These are phyloP conservation scores for Amaranthus palmeri DNA, from an alignment of 148 eudicot genomes.

Conservation along the genomic window DNA sequence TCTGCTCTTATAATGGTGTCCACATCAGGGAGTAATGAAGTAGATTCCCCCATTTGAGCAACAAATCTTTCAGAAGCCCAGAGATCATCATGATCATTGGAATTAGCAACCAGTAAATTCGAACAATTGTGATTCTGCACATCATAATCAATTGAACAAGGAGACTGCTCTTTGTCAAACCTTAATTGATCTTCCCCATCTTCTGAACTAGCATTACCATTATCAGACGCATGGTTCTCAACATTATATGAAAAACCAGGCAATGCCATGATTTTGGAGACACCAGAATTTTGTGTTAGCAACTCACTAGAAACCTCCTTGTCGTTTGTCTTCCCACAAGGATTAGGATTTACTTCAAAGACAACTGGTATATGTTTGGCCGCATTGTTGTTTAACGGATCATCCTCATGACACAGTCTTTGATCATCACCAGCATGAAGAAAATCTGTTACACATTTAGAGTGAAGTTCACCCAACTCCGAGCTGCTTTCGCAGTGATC, in stretches of 20 bases:
- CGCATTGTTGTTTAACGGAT: not conserved
- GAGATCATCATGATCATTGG: conserved; percentile 11
- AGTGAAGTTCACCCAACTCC: conserved; percentile 11
- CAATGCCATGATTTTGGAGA: conserved; percentile 9
- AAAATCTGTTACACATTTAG: conserved; percentile 20
- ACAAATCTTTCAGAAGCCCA: not conserved
- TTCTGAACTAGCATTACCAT: not conserved
- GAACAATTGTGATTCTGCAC: not conserved
- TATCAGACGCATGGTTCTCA: not conserved
- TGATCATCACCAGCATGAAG: conserved; percentile 2
- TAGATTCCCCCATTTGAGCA: not conserved
- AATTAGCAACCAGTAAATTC: conserved; percentile 6
- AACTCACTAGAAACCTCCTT: conserved; percentile 9
- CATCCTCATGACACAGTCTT: conserved; percentile 18
- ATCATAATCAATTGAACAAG: conserved; percentile 12
- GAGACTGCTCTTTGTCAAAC: conserved; percentile 1
- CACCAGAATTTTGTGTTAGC: conserved; percentile 4
- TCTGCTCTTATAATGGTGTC: conserved; percentile 7
- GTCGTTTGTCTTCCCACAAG: conserved; percentile 16
- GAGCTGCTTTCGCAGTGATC: conserved; percentile 28
- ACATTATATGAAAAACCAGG: conserved; percentile 7
- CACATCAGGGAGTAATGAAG: not conserved
- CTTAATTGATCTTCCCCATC: conserved; percentile 11
- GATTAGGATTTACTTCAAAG: conserved; percentile 2
- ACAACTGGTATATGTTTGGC: conserved; percentile 8